phyloP scores from a whole-genome alignment of 106 monocot genomes.

The Alisma plantagoaquatica region DNA sequence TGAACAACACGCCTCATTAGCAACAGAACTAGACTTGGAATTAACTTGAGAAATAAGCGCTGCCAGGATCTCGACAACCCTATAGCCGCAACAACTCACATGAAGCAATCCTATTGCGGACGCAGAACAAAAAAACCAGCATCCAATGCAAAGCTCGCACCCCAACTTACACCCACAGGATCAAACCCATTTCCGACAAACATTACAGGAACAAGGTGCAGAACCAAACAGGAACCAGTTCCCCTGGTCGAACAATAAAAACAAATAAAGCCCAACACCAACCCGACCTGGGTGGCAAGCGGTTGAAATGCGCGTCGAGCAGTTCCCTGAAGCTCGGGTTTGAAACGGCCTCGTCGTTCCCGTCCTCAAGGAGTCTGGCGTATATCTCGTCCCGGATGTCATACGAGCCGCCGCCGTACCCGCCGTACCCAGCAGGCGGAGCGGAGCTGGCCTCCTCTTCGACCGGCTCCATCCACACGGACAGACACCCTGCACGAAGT shows the following conservation, averaged over 20 bases:
- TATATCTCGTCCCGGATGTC: conserved; percentile 51
- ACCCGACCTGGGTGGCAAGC: conserved; percentile 58
- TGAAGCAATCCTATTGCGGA: no score
- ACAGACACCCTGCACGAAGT: conserved; percentile 6
- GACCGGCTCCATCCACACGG: conserved; percentile 30
- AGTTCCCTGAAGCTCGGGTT: conserved; percentile 41
- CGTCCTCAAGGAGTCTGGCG: conserved; percentile 48
- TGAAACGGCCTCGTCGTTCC: conserved; percentile 45
- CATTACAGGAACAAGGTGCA: not conserved
- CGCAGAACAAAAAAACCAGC: no score
- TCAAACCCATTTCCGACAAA: not conserved
- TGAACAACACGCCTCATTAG: no score
- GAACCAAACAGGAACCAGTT: not conserved
- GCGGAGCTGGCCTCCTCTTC: conserved; percentile 64
- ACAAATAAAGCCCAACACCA: not conserved
- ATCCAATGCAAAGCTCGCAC: not conserved
- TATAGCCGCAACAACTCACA: no score
- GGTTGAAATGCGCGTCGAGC: conserved; percentile 67
- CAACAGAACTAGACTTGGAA: no score
- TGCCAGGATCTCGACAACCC: no score
- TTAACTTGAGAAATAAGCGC: no score
- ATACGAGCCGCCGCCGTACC: conserved; percentile 5
- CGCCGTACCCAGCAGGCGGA: conserved; percentile 34
- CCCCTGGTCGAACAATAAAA: not conserved
- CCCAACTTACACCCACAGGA: not conserved